Base-by-base conservation (phyloP, 768 basidiomycete genomes). In the Lanmaoa pseudosensibilis region DNA sequence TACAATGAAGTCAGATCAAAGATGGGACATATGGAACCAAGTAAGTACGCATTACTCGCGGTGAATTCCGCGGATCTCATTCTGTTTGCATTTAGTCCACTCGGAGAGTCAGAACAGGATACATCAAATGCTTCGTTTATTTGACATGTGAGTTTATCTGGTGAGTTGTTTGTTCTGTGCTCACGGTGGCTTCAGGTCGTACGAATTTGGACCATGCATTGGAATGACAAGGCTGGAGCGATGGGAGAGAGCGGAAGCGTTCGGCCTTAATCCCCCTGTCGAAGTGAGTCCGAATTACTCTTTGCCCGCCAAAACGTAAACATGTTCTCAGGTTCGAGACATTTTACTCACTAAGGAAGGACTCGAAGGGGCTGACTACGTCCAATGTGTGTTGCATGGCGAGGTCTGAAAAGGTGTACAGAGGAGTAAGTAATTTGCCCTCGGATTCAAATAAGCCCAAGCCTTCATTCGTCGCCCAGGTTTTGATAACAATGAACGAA, bases 201-300 rank as follows among this genome's bases (percentile, higher is more conserved):
- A 87, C 54, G 84, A 90, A 60, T 94, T 85, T 65, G 92, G 92
- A 0, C 92, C 91, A 3, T 91, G 87, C 60, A 74, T 87, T 21
- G 89, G 91, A 0, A 80, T 92, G 52, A 82, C 85, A n/a, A 84
- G 94, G 30, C 73, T 96, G 15, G 85, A 94, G 58, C 79, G 95
- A 38, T 98, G 94, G 92, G 83, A 94, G 66, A 80, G 94, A 47
- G 95, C 95, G 0, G 70, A 85, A 27, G 78, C 80, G 11, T 77
- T 95, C 46, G 92, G 92, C 3, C 75, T 98, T 23, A 78, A 86
- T 45, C 95, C 95, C 16, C 94, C 94, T 3, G 58, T 67, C 15
- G 90, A 93, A 78, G 93, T 89, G 61, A 54, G 82, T 54, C 11
- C 27, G n/a, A 18, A 10, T 11, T 15, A 3, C 8, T 19, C 18